Percentiles rank a stretch among this genome's conserved stretches.
Evolutionary conservation across 1,139 yeast species (phyloP).

Genomic region (Geotrichum carabidarum): DNA sequence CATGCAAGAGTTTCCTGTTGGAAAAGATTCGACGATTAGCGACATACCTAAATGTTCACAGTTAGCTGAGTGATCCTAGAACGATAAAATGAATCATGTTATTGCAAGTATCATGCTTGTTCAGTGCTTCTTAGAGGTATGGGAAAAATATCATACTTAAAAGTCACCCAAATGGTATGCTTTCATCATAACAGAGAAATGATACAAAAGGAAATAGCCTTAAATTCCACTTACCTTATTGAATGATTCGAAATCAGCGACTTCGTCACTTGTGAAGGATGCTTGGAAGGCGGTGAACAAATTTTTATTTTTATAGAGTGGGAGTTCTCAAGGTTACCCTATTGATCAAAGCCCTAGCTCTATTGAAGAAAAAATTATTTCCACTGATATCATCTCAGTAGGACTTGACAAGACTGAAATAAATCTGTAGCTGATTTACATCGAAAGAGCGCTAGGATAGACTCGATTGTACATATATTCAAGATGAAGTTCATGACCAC

Average conservation of each 20-base stretch:
- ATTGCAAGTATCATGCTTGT: background rate
- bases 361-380: background rate
- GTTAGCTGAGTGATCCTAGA: too few species aligned
- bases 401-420: background rate
- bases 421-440: background rate
- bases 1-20: too few species aligned
- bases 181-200: slow-evolving; percentile 21
- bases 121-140: slow-evolving; percentile 36
- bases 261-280: background rate
- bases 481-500: slow-evolving; percentile 88
- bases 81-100: too few species aligned
- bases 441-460: too few species aligned
- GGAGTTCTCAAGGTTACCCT: background rate
- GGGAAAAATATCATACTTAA: slow-evolving; percentile 22
- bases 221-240: slow-evolving; percentile 3
- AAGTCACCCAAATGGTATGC: slow-evolving; percentile 21
- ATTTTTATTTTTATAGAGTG: slow-evolving; percentile 1
- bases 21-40: too few species aligned
- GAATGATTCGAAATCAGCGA: background rate
- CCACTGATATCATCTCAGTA: background rate
- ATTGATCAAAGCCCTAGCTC: background rate
- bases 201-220: slow-evolving; percentile 2
- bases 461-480: slow-evolving; percentile 5
- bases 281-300: background rate
- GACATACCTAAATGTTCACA: too few species aligned